Evolutionary conservation across 495 filamentous ascomycete genomes (phyloP), one percentile per base, ranked within the genome.

Genomic region (Aspergillus biplanus): DNA sequence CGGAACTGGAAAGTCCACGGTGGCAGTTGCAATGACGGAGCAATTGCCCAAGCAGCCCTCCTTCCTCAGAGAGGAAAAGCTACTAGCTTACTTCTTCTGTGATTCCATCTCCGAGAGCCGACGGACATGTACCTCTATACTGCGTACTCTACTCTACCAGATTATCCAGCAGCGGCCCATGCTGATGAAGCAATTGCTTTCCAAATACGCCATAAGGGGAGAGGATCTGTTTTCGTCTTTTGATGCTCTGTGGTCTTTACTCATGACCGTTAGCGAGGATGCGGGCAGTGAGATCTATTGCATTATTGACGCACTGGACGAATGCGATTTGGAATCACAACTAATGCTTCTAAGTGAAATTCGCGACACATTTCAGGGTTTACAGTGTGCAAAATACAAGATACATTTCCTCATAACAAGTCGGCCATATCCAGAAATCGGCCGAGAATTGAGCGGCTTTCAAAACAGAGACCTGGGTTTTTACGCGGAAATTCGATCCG

Each of bases 1-100:
- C 7, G 70, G 68, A 33, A 71, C 64, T 11, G 72, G 72, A 59
- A 71, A 75, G 47, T 71, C 72, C 1, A 75, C 67, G 1, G 71
- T 75, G 35, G 67, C 66, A 3, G 66, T 70, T 9, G 62, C 55
- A 0, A 48, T 73, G 34, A 56, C 62, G 7, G 68, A 75, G 16
- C 59, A 67, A 21, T 58, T 73, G 35, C 58, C 64, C 35, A 56
- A 62, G 11, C 16, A 59, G 33, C 18, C 18, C 32, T 63, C 47
- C 55, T 68, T 66, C n/a, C 18, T 12, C 1, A 53, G 48, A 4
- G 39, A 35, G 21, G 49, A 65, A 18, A 67, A 56, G 31, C 55
- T 56, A 9, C 56, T 75, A 5, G 56, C 70, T 32, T 75, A 71
- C 52, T 75, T 75, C 63, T 75, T 73, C 58, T 75, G 70, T 50